phyloP scores from a whole-genome alignment of 2,329 filamentous ascomycete genomes.

The Drechslera avenae region DNA sequence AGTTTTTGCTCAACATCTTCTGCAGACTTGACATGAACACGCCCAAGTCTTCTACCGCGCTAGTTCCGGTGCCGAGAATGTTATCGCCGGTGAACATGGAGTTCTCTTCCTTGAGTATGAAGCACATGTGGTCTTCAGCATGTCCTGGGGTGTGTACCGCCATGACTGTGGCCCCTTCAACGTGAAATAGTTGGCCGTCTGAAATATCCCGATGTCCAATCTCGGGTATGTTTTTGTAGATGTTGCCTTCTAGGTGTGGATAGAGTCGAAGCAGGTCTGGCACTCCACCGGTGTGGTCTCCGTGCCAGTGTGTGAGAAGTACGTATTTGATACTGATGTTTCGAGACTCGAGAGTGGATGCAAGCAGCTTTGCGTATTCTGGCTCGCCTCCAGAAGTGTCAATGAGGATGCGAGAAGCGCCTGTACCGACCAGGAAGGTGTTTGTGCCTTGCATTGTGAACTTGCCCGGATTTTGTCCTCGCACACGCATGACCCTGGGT shows the following conservation, averaged over 20 bases:
- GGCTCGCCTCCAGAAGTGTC: conserved; percentile 62
- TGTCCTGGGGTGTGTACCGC: conserved; percentile 46
- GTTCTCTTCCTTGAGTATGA: conserved; percentile 44
- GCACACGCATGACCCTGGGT: conserved; percentile 50
- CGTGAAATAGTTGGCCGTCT: conserved; percentile 47
- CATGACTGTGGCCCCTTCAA: conserved; percentile 49
- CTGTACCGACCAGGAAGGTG: conserved; percentile 3
- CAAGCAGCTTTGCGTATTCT: conserved; percentile 46
- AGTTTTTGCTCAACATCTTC: conserved; percentile 45
- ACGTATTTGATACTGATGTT: conserved; percentile 40
- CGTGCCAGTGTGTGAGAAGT: conserved; percentile 53
- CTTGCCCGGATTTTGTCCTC: conserved; percentile 54
- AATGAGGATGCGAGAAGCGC: conserved; percentile 68
- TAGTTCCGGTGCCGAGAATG: conserved; percentile 48
- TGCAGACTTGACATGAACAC: conserved; percentile 46
- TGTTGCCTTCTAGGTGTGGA: conserved; percentile 27
- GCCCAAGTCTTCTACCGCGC: conserved; percentile 49
- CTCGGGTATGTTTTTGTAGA: conserved; percentile 49
- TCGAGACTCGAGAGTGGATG: conserved; percentile 33
- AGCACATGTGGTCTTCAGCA: conserved; percentile 44
- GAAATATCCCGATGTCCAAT: conserved; percentile 40
- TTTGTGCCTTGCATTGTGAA: conserved; percentile 26
- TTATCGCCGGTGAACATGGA: conserved; percentile 50
- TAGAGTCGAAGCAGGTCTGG: conserved; percentile 46
- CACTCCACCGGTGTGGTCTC: conserved; percentile 53